Evolutionary conservation across 192 early-diverging fungal genomes (phyloP), one percentile per base, ranked within the genome.

Genomic region (Coemansia guatemalensis): DNA sequence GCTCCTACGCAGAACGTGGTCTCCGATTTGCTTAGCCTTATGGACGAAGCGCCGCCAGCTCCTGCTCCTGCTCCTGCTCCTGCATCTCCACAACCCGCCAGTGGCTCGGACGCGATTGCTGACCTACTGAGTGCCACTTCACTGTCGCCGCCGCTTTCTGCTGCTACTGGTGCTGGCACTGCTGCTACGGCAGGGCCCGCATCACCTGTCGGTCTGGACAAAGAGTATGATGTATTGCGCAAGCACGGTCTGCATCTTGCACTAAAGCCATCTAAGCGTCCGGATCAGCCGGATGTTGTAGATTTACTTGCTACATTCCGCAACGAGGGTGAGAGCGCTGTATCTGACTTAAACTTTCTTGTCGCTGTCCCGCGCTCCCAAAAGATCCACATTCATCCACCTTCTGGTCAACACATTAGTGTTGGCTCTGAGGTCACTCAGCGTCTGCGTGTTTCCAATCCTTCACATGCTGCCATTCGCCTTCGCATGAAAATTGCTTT

Each of bases 291-390:
- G 5, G 80, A 81, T 2, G 81, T 86, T 27, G 74, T 95, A 48
- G 84, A 84, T 49, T 81, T 96, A 35, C 82, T 82, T 6, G 86
- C 89, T 5, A 85, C 81, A 4, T 93, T 95, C 74, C 65, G 74
- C 39, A 95, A 93, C 64, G 54, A 78, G 18, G 83, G 84, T 41
- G 84, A 82, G 7, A 27, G 66, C 4, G 78, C 95, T 33, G 41
- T 82, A 3, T 78, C 74, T 20, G 86, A 86, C 22, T 56, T 97
- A 23, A 83, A 84, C 53, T 91, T 99, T 69, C 86, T 93, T 74
- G 95, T 95, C 12, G 97, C 97, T 0, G 96, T 99, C 14, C 95
- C 95, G 23, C 94, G 94, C 82, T 90, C 88, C 47, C 88, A 96
- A 60, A 88, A 90, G 75, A 82, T 98, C 53, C 87, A 89, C 65